A percentile compares a stretch with the other conserved stretches of the same genome.
Evolutionary conservation across 169 alveolate species (phyloP).

Genomic region (Toxoplasma gondii): DNA sequence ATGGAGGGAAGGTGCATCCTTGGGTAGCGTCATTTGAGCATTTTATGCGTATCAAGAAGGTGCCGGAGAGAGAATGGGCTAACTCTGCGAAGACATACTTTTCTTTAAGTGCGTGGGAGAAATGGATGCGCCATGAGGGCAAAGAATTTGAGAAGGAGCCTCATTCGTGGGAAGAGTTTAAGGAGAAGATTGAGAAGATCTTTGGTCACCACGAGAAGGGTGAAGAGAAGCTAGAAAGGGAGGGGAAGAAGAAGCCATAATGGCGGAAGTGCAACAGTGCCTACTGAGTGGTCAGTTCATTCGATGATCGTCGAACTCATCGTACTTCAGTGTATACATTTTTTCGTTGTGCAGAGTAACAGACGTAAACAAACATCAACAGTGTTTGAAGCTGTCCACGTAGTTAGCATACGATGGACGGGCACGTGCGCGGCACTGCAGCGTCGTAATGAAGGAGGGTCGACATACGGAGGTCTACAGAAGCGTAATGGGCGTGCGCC

Average conservation of each 20-base stretch:
- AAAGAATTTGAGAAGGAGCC: neutral
- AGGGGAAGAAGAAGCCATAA: neutral
- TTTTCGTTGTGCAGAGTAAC: too few species aligned
- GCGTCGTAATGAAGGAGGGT: too few species aligned
- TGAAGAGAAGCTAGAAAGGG: neutral
- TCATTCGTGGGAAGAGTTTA: conserved; percentile 28
- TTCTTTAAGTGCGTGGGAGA: conserved; percentile 3
- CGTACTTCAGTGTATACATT: too few species aligned
- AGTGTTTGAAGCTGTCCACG: too few species aligned
- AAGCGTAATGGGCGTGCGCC: too few species aligned
- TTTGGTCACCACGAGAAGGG: neutral
- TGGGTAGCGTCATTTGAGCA: conserved; percentile 13
- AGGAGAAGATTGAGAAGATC: neutral
- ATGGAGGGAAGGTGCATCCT: neutral
- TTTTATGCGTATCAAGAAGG: neutral
- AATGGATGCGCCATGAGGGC: conserved; percentile 13
- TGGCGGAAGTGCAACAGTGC: too few species aligned
- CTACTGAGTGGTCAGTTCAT: too few species aligned
- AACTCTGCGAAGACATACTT: conserved; percentile 17
- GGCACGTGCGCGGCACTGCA: too few species aligned
- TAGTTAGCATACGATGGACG: too few species aligned
- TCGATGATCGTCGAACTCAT: too few species aligned
- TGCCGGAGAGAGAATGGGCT: conserved; percentile 4
- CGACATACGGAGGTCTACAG: too few species aligned
- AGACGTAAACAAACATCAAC: too few species aligned